Evolutionary conservation across 805 yeast genomes (phyloP), one percentile per base, ranked within the genome.

Genomic region (Suhomyces xylopsoci): DNA sequence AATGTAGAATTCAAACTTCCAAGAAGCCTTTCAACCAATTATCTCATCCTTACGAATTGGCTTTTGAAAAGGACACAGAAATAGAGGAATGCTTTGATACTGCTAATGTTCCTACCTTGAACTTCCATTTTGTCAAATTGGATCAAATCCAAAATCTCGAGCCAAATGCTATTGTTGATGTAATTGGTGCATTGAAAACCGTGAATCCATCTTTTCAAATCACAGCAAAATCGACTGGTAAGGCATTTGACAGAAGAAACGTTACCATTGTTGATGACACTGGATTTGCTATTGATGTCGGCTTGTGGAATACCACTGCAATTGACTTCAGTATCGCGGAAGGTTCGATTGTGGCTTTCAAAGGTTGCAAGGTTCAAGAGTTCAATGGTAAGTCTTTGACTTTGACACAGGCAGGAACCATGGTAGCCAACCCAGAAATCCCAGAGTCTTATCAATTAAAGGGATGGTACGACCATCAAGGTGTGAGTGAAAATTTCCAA

Each of bases 381-480:
- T 94, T 90, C 67, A 85, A 86, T 54, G 97, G 97, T 24, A 84
- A 93, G 65, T 80, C 89, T 12, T 76, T 94, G 59, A 86, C 96
- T 1, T 80, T 91, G 68, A 84, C 92, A 22, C 90, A 86, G 55
- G 80, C 89, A 9, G 91, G 97, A 19, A 80, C 88, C 1, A 71
- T 94, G 57, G 68, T 84, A 36, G 79, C 88, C 10, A 89, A 90
- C 62, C 99, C 99, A 2, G 97, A 92, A 64, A 81, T 88, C 20
- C 85, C 89, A 17, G 97, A 90, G 67, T 93, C 97, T 3, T 90
- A 84, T 67, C 79, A 82, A 51, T 79, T 94, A 60, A 90, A 90
- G 69, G 98, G 98, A 6, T 94, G 99, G 99, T 94, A 84, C 64
- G 96, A 90, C 63, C 81, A 87, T 41, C 83, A 81, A 59, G 97